Evolutionary conservation across 805 yeast species (phyloP).

Genomic region (Pichia californica): DNA sequence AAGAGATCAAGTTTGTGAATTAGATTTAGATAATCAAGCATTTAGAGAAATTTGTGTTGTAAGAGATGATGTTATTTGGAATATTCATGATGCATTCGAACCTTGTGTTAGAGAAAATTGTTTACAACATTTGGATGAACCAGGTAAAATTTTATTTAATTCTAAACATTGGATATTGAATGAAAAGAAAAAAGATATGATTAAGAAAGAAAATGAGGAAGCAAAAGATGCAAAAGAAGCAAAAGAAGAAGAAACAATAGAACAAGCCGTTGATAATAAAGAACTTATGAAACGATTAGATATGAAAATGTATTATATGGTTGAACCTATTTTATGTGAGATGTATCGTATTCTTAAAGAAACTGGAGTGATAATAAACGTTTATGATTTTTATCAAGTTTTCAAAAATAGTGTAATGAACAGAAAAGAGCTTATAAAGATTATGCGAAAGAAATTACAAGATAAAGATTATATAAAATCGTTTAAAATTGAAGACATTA

Average conservation of each 20-base stretch:
- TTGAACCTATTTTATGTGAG: slow-evolving; percentile 47
- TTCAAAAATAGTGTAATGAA: slow-evolving; percentile 29
- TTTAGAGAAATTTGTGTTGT: slow-evolving; percentile 40
- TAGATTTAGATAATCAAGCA: slow-evolving; percentile 23
- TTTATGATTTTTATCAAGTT: slow-evolving; percentile 31
- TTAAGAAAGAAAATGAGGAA: background rate
- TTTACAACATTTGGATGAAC: slow-evolving; percentile 37
- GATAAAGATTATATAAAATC: background rate
- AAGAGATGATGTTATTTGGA: slow-evolving; percentile 24
- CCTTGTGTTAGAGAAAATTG: slow-evolving; percentile 39
- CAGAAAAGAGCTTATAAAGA: slow-evolving; percentile 14
- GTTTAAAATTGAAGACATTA: slow-evolving; percentile 2
- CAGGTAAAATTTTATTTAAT: slow-evolving; percentile 27
- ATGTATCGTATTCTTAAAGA: slow-evolving; percentile 71
- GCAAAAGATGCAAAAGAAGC: background rate
- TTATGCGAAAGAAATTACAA: slow-evolving; percentile 11
- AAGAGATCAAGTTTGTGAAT: slow-evolving; percentile 16
- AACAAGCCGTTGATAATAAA: too few species aligned
- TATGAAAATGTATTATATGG: slow-evolving; percentile 26
- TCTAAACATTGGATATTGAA: slow-evolving; percentile 16
- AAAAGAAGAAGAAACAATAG: too few species aligned
- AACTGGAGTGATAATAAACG: slow-evolving; percentile 51
- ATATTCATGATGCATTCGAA: slow-evolving; percentile 28
- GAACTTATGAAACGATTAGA: too few species aligned
- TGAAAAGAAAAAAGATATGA: slow-evolving; percentile 4